phyloP scores from a whole-genome alignment of 805 yeast genomes.

The Teunomyces atbi region DNA sequence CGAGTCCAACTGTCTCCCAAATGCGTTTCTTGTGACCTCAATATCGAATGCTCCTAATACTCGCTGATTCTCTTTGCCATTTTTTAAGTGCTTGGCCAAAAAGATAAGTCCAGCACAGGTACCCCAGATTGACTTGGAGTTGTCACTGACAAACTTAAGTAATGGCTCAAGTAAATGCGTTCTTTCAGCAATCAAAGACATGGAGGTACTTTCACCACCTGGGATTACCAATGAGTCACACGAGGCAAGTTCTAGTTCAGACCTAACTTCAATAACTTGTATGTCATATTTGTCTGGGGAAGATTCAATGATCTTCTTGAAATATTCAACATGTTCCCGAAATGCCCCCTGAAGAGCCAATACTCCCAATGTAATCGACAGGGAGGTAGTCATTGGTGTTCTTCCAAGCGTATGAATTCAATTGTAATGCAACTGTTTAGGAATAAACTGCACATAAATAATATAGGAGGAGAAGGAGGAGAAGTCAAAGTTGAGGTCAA shows the following conservation, averaged over 20 bases:
- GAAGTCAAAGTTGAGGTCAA: no score
- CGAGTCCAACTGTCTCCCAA: conserved; percentile 74
- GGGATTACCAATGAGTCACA: conserved; percentile 69
- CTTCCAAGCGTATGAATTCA: conserved; percentile 8
- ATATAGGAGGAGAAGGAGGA: no score
- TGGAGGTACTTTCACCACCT: conserved; percentile 70
- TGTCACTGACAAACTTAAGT: conserved; percentile 46
- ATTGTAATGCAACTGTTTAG: not conserved
- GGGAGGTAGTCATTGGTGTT: not conserved
- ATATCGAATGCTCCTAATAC: conserved; percentile 65
- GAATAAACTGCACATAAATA: conserved; percentile 2
- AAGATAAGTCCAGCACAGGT: conserved; percentile 83
- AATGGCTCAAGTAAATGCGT: conserved; percentile 57
- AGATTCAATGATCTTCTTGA: conserved; percentile 31
- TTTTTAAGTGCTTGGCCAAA: conserved; percentile 51
- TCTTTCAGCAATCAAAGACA: conserved; percentile 69
- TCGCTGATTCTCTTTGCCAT: conserved; percentile 54
- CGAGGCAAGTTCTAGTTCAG: conserved; percentile 43
- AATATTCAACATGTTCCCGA: conserved; percentile 58
- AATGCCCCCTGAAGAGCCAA: conserved; percentile 81
- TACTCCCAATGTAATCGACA: conserved; percentile 49
- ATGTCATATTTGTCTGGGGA: conserved; percentile 26
- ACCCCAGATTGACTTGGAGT: conserved; percentile 67
- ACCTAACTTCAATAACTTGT: conserved; percentile 48
- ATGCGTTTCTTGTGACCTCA: conserved; percentile 67